Percentiles rank a stretch among this genome's conserved stretches.
phyloP scores from a whole-genome alignment of 2,329 filamentous ascomycete species.

The Xylariomycetidae sp. region DNA sequence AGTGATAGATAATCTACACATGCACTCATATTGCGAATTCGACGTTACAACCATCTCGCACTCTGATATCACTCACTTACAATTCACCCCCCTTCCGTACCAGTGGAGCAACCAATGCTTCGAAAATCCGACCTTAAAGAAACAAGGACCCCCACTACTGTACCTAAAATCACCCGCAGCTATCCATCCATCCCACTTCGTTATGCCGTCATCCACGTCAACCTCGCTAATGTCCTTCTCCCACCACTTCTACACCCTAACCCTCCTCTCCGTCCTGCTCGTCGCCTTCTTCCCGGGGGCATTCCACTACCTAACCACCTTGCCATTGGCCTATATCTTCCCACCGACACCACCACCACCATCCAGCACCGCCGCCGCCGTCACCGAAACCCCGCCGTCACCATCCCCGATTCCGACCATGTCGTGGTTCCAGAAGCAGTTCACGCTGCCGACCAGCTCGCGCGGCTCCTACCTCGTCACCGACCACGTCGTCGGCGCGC shows the following conservation, averaged over 20 bases:
- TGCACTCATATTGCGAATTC: no score
- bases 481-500: slow-evolving; percentile 60
- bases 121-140: no score
- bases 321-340: slow-evolving; percentile 37
- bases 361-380: slow-evolving; percentile 7
- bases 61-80: no score
- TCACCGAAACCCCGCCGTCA: slow-evolving; percentile 10
- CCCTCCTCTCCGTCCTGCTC: slow-evolving; percentile 44
- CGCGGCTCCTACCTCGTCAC: slow-evolving; percentile 90
- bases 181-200: slow-evolving; percentile 11
- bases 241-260: slow-evolving; percentile 35
- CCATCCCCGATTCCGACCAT: slow-evolving; percentile 40
- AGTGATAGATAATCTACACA: no score
- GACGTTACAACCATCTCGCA: no score
- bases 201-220: slow-evolving; percentile 36
- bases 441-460: slow-evolving; percentile 70
- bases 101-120: no score
- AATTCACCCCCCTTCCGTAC: no score
- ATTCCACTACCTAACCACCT: slow-evolving; percentile 48
- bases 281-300: slow-evolving; percentile 47
- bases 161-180: no score
- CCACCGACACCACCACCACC: slow-evolving; percentile 9
- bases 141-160: no score
- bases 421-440: slow-evolving; percentile 81
- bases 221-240: slow-evolving; percentile 30